Evolutionary conservation across 148 eudicot species (phyloP), one percentile per base, ranked within the genome.

Genomic region (Gaultheria prostrata): DNA sequence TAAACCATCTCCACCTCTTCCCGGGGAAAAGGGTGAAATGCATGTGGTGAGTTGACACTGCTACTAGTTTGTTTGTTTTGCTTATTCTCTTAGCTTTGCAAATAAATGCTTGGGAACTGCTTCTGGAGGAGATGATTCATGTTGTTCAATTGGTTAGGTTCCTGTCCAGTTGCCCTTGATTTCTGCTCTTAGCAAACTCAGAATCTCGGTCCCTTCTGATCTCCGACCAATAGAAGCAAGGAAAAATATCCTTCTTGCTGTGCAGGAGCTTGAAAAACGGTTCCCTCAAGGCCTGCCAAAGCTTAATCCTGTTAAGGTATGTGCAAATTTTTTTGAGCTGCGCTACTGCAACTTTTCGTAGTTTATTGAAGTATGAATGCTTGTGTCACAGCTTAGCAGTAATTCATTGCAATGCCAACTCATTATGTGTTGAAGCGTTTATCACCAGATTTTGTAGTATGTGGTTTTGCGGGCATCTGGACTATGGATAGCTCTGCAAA

Each of bases 1-100:
- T 65, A 93, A 90, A 85, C 99, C 99, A 56, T 92, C 92, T 81
- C 99, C 96, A 81, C 94, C 98, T 79, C 93, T 93, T 78, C 97
- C 98, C n/a, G 99, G 99, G 86, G 94, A 97, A 88, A 95, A 92
- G 88, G 98, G 99, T 76, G 97, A 97, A 92, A 97, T 97, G 98
- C 99, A 95, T 83, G 99, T 97, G 95, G 99, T 97, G 86, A 93
- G 95, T 91, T 73, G 49, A 65, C 46, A 49, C 30, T 75, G 15
- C 76, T 74, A 49, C 32, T 56, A 20, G 77, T 82, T 35, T 43
- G 74, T 72, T 82, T 53, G 77, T 28, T 51, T 45, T n/a, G 82
- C 77, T 13, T 76, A 80, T 46, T 74, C 48, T 39, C 77, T 56
- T 70, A 53, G 24, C 21, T 82, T 33, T 67, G 67, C 63, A 53